Evolutionary conservation across 768 basidiomycete species (phyloP).

Genomic region (Rhizopogon rudus): DNA sequence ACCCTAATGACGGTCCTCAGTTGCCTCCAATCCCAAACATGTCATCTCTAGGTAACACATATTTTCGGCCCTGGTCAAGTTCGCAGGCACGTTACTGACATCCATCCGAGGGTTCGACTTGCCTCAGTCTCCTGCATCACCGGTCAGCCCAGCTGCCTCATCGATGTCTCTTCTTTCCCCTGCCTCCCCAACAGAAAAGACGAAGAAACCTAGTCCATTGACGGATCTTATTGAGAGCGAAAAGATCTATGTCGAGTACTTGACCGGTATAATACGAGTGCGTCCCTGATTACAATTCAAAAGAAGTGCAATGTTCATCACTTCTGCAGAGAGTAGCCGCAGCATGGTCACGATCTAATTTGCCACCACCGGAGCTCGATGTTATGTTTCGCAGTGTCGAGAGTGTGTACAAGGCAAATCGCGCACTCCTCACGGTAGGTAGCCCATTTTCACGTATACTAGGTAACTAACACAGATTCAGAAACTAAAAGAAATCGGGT

Average conservation of each 20-base stretch:
- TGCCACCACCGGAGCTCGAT: constrained; percentile 90
- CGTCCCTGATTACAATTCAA: constrained; percentile 23
- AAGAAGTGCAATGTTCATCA: constrained; percentile 10
- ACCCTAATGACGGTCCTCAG: constrained; percentile 1
- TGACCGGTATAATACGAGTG: constrained; percentile 89
- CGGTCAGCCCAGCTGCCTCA: constrained; percentile 6
- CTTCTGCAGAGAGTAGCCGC: constrained; percentile 80
- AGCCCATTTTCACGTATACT: not conserved
- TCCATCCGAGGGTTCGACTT: constrained; percentile 16
- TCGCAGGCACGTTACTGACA: constrained; percentile 13
- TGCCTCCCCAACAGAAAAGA: constrained; percentile 36
- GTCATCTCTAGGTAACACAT: constrained; percentile 21
- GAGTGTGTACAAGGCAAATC: constrained; percentile 88
- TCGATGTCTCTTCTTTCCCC: constrained; percentile 16
- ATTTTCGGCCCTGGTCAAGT: not conserved
- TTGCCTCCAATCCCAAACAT: constrained; percentile 10
- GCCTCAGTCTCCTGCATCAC: constrained; percentile 17
- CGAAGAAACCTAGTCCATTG: constrained; percentile 75
- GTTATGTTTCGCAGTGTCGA: constrained; percentile 94
- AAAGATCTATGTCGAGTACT: constrained; percentile 83
- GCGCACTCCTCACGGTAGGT: constrained; percentile 64
- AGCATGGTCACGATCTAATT: constrained; percentile 95
- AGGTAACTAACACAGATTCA: constrained; percentile 28
- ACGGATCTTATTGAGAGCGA: constrained; percentile 93
- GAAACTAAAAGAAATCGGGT: constrained; percentile 94